phyloP scores from a whole-genome alignment of 139 green algal genomes.

The Yamagishiella unicocca region DNA sequence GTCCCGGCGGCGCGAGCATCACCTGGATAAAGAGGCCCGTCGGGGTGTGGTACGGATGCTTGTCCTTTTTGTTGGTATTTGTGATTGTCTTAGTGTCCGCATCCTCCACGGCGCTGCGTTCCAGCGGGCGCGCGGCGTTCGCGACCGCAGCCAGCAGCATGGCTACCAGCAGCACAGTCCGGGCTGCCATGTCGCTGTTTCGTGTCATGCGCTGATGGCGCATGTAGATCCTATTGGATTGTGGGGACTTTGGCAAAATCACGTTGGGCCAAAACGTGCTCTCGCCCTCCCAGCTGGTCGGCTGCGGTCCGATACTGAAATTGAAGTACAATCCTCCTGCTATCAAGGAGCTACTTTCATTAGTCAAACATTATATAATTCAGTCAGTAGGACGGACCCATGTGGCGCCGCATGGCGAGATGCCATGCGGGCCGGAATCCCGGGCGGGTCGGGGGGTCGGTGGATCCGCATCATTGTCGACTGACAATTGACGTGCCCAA shows the following conservation, averaged over 20 bases:
- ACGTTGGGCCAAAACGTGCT: no score
- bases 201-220: no score
- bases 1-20: neutral
- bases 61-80: constrained; percentile 17
- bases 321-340: no score
- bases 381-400: neutral
- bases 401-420: neutral
- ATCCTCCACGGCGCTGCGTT: neutral
- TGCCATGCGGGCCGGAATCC: neutral
- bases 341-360: no score
- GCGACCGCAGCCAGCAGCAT: neutral
- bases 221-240: no score
- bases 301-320: no score
- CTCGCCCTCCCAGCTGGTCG: no score
- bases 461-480: no score
- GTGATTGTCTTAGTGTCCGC: neutral
- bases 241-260: no score
- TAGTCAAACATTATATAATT: neutral
- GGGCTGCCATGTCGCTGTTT: neutral
- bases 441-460: no score
- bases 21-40: constrained; percentile 62
- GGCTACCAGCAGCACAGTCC: neutral
- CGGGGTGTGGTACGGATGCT: constrained; percentile 48
- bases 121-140: neutral
- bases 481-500: no score